Base-by-base conservation (phyloP, 768 basidiomycete genomes). In the Guyanaporus albipodus region DNA sequence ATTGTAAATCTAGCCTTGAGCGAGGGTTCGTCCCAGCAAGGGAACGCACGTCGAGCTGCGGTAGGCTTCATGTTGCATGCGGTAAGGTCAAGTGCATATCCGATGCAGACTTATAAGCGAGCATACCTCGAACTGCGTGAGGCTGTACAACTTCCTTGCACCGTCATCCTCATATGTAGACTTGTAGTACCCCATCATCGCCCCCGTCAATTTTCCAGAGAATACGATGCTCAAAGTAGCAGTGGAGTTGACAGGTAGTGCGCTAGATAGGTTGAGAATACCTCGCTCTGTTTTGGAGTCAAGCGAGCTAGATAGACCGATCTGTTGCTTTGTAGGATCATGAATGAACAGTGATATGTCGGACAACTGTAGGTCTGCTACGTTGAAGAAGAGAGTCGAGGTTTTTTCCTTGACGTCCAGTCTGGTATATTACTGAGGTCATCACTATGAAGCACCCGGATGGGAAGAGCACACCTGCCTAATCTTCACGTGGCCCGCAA, bases 1-100 rank as follows among this genome's bases (percentile, higher is more conserved):
- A 92, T 70, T 0, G 76, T 59, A 61, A 85, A 89, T 3, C 85
- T 91, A 0, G 92, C 86, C 66, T 97, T 97, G 55, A 94, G 73
- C 29, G 80, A 74, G 14, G 94, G 95, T 61, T 96, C 93, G 61
- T 96, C 94, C 89, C 90, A 95, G 70, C 85, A 90, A 22, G 89
- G 89, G 65, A 91, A 88, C 6, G 85, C 80, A 33, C 80, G 76
- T 40, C 93, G 74, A 8, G 94, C 93, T 49, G 83, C 83, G 32
- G 89, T 95, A 31, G 93, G 83, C 85, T 95, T 53, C 31, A 27
- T 8, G 9, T 31, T 31, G 26, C 15, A 44, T 42, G 14, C 23
- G 36, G 36, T 40, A 40, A 50, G 46, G 44, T 37, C 10, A 50
- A 18, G 31, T 8, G 10, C 9, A 29, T 6, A 6, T 36, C 28